Evolutionary conservation across 768 basidiomycete species (phyloP), one percentile per base, ranked within the genome.

Genomic region (Xerocomellus chrysenteron): DNA sequence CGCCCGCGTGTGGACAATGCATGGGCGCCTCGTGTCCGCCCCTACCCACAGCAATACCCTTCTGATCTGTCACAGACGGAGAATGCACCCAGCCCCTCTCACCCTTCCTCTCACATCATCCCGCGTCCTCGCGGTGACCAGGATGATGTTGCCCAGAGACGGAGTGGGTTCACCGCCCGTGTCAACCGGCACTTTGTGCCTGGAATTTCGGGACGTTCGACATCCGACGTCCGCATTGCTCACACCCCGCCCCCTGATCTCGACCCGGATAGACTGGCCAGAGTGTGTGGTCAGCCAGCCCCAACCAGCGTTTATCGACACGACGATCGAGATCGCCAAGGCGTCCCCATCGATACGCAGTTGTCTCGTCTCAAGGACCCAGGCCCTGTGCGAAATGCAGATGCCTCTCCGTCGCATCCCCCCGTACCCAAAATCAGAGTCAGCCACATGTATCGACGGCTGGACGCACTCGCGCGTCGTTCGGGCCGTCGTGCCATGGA

Each of bases 191-290:
- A 65, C 19, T 24, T 56, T 1, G 57, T 56, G 30, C 60, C 56
- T 52, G 49, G 59, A 16, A 35, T 44, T 55, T 56, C 62, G 14
- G 68, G 62, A 12, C 60, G 62, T 19, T 64, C 70, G 17, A 48
- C 69, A 19, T 62, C 66, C 11, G 64, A 66, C 33, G 51, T 60
- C 44, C 66, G 66, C 48, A 36, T 64, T 45, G 41, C 44, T 11
- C 54, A 59, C 19, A 61, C 65, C 24, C 61, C 68, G 10, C 62
- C 64, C 28, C 62, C 62, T 52, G 69, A 73, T 48, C 60, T 71
- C 50, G 69, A 70, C 39, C 56, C 58, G 4, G 69, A 71, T 37
- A 61, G 68, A 54, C 45, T 71, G 14, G 71, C 65, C 8, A 60
- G 69, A 46, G 71, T 71, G 8, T 71, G 69, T 17, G 67, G 69